Base-by-base conservation (phyloP, 2,329 filamentous ascomycete genomes). In the Alternaria angustiovoidea region DNA sequence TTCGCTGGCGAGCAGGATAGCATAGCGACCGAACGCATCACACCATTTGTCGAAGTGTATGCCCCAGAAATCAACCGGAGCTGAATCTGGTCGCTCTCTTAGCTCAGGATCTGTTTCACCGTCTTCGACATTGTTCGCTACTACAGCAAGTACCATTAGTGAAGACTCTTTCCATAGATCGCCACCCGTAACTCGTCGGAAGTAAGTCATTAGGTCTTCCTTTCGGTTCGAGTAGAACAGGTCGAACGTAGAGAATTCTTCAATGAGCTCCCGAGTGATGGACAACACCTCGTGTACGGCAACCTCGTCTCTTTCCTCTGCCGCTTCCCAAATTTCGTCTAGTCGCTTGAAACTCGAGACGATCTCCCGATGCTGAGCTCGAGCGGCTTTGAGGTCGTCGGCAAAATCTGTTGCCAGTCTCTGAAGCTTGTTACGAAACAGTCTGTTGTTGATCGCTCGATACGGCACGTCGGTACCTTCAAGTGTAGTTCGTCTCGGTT, bases 11-110 rank as follows among this genome's bases (percentile, higher is more conserved):
- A 95, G 85, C 5, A 89, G 84, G 48, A 97, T 84, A 3, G 93
- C 91, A 74, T 96, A 96, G 71, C 95, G 91, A 36, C 96, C 85
- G 74, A 99, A 97, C 1, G 97, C 85, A 67, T 96, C 91, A 3
- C 97, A 85, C 95, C 95, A 99, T 47, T 88, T 86, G 59, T 89
- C 84, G 73, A 98, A 97, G 0, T 88, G 82, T 47, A 98, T 91
- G 7, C 91, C 91, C 66, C 92, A 89, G 73, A 93, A 94, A 60
- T 85, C 83, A 47, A 78, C 78, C 2, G 86, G 86, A 38, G 84
- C 30, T 6, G 46, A 24, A 18, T 72, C 68, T 16, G 74, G 72
- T 22, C 62, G 68, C 47, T 76, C 68, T 54, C 67, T 68, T 8
- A 76, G 62, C 44, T 76, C 74, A 22, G 66, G 64, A 16, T 70